phyloP scores from a whole-genome alignment of 768 basidiomycete species.

The Mrakia hoshinonis region DNA sequence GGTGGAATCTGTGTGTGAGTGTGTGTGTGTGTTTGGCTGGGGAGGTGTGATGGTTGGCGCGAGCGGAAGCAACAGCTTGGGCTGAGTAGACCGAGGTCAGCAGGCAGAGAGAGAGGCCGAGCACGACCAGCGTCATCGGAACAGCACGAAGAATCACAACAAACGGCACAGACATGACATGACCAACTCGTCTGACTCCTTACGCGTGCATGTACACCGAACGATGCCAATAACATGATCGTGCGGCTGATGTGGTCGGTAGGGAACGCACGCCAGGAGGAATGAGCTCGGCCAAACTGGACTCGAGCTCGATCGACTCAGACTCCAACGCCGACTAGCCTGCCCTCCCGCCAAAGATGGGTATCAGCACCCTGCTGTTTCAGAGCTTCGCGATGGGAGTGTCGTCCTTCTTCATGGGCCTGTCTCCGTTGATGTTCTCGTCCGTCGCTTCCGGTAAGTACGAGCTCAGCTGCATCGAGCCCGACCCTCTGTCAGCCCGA shows the following conservation, averaged over 20 bases:
- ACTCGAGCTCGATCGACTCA: neutral
- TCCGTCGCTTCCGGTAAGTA: slow-evolving; percentile 42
- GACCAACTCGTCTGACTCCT: too few species aligned
- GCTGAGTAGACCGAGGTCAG: neutral
- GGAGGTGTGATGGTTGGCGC: neutral
- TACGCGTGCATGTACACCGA: too few species aligned
- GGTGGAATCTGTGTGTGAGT: too few species aligned
- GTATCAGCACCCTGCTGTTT: slow-evolving; percentile 36
- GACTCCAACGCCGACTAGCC: neutral
- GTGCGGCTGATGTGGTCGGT: too few species aligned
- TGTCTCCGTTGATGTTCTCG: slow-evolving; percentile 63
- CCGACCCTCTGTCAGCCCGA: slow-evolving; percentile 8
- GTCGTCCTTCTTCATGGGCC: slow-evolving; percentile 55
- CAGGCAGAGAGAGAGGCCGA: neutral
- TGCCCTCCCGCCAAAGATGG: slow-evolving; percentile 34
- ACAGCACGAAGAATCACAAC: too few species aligned
- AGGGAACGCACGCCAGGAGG: too few species aligned
- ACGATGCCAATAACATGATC: neutral
- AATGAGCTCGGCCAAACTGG: too few species aligned
- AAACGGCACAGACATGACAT: too few species aligned
- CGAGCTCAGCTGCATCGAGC: slow-evolving; percentile 45
- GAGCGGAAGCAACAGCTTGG: too few species aligned
- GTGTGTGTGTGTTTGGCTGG: too few species aligned
- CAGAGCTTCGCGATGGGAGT: slow-evolving; percentile 40
- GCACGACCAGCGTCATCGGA: neutral